Percentiles rank a stretch among this genome's conserved stretches.
Evolutionary conservation across 306 rosid genomes (phyloP).

Genomic region (Quercus ilex): DNA sequence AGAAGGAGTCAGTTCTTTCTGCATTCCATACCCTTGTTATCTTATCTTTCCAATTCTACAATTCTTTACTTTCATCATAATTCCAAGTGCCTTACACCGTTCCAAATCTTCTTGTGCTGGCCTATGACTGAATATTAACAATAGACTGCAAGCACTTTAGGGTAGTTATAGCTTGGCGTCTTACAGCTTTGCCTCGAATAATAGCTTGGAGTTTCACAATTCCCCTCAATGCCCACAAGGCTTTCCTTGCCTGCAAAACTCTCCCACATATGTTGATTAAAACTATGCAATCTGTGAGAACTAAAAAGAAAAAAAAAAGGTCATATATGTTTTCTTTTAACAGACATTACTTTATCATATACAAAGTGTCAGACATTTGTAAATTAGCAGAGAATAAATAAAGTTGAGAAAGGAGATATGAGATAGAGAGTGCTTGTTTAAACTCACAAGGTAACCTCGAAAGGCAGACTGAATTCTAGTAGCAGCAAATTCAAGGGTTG

Average conservation of each 20-base stretch:
- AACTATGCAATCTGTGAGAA: background rate
- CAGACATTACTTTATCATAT: too few species aligned
- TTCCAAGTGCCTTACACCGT: conserved; percentile 37
- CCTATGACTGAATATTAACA: conserved; percentile 75
- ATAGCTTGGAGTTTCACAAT: conserved; percentile 96
- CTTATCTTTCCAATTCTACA: conserved; percentile 50
- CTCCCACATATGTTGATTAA: background rate
- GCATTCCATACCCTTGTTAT: conserved; percentile 46
- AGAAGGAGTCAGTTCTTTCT: background rate
- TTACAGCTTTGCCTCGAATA: conserved; percentile 83
- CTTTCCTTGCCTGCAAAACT: conserved; percentile 74
- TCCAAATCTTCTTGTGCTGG: conserved; percentile 61
- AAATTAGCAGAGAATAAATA: too few species aligned
- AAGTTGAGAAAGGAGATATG: too few species aligned
- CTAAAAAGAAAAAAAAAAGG: background rate
- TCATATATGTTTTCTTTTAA: background rate
- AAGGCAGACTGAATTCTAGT: too few species aligned
- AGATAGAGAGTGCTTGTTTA: too few species aligned
- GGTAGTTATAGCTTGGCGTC: conserved; percentile 86
- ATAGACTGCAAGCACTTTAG: conserved; percentile 86
- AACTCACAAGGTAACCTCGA: too few species aligned
- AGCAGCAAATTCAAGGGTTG: too few species aligned
- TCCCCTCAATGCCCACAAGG: conserved; percentile 86
- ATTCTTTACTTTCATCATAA: conserved; percentile 21
- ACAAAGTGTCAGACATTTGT: too few species aligned